Evolutionary conservation across 2,329 filamentous ascomycete species (phyloP).

Genomic region (Fusarium clavum): DNA sequence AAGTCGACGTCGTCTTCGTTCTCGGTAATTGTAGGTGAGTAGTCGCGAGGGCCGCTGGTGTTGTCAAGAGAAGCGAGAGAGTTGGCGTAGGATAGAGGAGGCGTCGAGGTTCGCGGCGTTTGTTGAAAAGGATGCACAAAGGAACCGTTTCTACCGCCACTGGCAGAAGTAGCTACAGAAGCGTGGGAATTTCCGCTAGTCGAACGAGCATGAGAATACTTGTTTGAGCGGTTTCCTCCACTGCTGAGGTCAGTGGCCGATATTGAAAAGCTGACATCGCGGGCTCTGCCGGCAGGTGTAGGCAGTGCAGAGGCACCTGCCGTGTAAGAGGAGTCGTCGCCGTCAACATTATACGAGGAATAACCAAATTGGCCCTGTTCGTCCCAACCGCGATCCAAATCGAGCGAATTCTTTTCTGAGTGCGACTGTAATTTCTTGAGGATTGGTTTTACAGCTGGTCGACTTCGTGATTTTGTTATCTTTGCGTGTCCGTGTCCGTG

Average conservation of each 20-base stretch:
- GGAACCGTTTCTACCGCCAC: constrained; percentile 61
- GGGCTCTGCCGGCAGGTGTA: constrained; percentile 38
- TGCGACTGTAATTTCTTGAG: constrained; percentile 67
- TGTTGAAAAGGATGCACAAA: constrained; percentile 76
- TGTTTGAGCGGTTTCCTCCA: constrained; percentile 49
- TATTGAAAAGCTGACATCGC: constrained; percentile 62
- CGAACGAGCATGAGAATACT: constrained; percentile 67
- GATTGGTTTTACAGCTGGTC: constrained; percentile 69
- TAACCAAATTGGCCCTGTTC: constrained; percentile 59
- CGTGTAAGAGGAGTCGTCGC: constrained; percentile 44
- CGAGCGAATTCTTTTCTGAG: constrained; percentile 72
- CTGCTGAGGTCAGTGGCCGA: constrained; percentile 51
- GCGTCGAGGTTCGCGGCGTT: constrained; percentile 70
- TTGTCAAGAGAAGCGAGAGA: constrained; percentile 65
- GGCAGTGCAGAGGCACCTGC: constrained; percentile 40
- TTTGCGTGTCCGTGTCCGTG: constrained; percentile 42
- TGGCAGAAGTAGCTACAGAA: constrained; percentile 67
- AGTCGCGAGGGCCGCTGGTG: constrained; percentile 58
- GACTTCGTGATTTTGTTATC: constrained; percentile 59
- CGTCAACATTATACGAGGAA: constrained; percentile 46
- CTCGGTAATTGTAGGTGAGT: constrained; percentile 67
- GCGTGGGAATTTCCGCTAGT: constrained; percentile 68
- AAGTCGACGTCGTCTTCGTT: constrained; percentile 59
- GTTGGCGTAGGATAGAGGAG: constrained; percentile 69
- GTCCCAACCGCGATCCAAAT: constrained; percentile 70